Evolutionary conservation across 352 stramenopile species (phyloP).

Genomic region (Phytophthora vignae): DNA sequence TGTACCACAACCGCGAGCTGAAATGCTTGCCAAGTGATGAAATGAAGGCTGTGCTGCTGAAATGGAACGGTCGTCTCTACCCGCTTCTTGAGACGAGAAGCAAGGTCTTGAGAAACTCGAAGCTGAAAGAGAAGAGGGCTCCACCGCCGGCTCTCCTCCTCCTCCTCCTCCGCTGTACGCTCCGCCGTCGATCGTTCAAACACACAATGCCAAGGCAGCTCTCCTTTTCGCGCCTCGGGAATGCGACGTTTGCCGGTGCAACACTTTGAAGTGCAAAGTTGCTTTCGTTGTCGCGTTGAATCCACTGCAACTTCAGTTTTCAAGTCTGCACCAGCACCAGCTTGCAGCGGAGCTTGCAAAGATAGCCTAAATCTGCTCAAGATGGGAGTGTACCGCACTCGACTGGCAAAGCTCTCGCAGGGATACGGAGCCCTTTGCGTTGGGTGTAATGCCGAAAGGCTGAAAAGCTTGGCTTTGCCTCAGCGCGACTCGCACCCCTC

Average conservation of each 20-base stretch:
- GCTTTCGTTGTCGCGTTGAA: constrained; percentile 21
- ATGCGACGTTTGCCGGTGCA: constrained; percentile 26
- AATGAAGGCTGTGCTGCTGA: constrained; percentile 4
- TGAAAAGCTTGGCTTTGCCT: background rate
- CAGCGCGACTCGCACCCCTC: no score
- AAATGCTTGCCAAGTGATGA: constrained; percentile 3
- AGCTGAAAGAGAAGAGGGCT: no score
- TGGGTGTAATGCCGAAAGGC: constrained; percentile 6
- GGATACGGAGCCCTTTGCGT: constrained; percentile 2
- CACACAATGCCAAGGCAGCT: background rate
- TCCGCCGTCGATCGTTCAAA: constrained; percentile 1
- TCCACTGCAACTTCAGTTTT: constrained; percentile 37
- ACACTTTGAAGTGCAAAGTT: constrained; percentile 23
- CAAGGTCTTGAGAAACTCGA: background rate
- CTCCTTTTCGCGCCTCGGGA: constrained; percentile 8
- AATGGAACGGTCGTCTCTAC: constrained; percentile 3
- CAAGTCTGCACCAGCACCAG: constrained; percentile 4
- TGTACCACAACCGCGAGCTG: constrained; percentile 12
- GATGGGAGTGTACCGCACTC: constrained; percentile 23
- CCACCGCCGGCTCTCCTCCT: background rate
- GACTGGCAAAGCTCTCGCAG: constrained; percentile 20
- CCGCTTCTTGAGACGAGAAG: constrained; percentile 11
- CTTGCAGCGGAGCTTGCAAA: no score
- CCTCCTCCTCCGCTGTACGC: background rate
- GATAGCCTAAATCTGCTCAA: constrained; percentile 24